These are phyloP conservation scores for Begonia peltatifolia DNA, from an alignment of 306 rosid species.

Conservation along the genomic window DNA sequence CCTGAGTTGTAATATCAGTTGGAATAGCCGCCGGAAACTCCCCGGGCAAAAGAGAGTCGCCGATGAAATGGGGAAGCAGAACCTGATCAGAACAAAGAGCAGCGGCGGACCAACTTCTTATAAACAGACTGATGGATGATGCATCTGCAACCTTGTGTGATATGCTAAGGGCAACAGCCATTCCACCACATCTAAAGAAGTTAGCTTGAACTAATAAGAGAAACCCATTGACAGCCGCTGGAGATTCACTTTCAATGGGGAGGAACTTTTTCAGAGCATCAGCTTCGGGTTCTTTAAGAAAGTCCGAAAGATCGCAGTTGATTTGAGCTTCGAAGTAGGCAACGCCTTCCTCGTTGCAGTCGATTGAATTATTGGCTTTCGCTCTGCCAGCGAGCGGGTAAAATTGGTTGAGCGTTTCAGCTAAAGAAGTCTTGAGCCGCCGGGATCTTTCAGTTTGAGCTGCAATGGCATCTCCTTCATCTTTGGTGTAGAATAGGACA, in stretches of 20 bases:
- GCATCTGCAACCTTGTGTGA: conserved; percentile 38
- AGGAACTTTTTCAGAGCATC: neutral
- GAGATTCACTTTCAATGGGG: conserved; percentile 4
- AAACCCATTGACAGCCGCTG: conserved; percentile 6
- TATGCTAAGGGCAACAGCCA: conserved; percentile 25
- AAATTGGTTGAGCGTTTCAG: conserved; percentile 24
- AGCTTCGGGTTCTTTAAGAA: conserved; percentile 8
- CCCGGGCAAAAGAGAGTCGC: conserved; percentile 9
- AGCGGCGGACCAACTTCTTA: conserved; percentile 23
- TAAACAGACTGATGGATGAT: conserved; percentile 20
- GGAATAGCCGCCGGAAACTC: neutral
- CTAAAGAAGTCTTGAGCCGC: conserved; percentile 26
- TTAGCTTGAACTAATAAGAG: conserved; percentile 15
- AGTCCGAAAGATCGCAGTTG: conserved; percentile 5
- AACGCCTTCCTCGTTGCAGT: conserved; percentile 13
- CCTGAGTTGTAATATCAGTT: conserved; percentile 1
- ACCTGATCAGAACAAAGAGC: conserved; percentile 2
- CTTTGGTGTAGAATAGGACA: conserved; percentile 13
- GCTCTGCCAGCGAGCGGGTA: conserved; percentile 41
- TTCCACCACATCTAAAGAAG: conserved; percentile 35
- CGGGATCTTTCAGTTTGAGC: conserved; percentile 6
- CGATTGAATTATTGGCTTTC: conserved; percentile 11
- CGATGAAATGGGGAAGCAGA: conserved; percentile 5
- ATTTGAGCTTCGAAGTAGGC: conserved; percentile 8
- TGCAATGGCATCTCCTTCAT: neutral